Base-by-base conservation (phyloP, 495 filamentous ascomycete genomes). In the Talaromyces adpressus region DNA sequence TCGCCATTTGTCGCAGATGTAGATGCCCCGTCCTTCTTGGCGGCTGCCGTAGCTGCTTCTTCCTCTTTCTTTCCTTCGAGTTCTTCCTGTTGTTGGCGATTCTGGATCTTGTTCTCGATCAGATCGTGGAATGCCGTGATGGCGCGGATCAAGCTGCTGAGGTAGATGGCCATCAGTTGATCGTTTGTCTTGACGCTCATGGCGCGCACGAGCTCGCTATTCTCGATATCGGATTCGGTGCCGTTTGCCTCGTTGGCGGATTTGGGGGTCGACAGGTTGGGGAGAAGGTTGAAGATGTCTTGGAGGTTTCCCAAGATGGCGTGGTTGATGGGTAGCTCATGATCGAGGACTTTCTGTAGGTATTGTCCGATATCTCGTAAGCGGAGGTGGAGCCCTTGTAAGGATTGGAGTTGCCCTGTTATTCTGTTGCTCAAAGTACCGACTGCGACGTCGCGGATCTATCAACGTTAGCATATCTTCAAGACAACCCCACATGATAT, bases 51-150 rank as follows among this genome's bases (percentile, higher is more conserved):
- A 1, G 27, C 56, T 49, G 72, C 72, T 64, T 80, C 75, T 65
- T 91, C 89, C 57, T 89, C 87, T 75, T 89, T 88, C 82, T 89
- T 89, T 61, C 84, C 85, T 67, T 97, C 92, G 75, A 90, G 92
- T 73, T 98, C 94, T 71, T 97, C 94, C 75, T 95, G 91, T 72
- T 93, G 91, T 78, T 97, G 93, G 69, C 93, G 80, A 79, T 98
- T 98, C 80, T 98, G 94, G 65, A 98, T 96, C 87, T 98, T 98
- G 79, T 98, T 98, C 82, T 98, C 94, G 69, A 98, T 98, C 66
- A 98, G 79, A 75, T 98, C 94, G 74, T 98, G 94, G 87, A 98
- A 98, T 14, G 94, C 95, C 7, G 94, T 98, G 70, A 98, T 98
- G 32, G 95, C 95, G 47, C 94, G 86, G 77, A 98, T 97, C 79